Percentiles rank a stretch among this genome's conserved stretches.
phyloP scores from a whole-genome alignment of 768 basidiomycete genomes.

The Panaeolus papilionaceus region DNA sequence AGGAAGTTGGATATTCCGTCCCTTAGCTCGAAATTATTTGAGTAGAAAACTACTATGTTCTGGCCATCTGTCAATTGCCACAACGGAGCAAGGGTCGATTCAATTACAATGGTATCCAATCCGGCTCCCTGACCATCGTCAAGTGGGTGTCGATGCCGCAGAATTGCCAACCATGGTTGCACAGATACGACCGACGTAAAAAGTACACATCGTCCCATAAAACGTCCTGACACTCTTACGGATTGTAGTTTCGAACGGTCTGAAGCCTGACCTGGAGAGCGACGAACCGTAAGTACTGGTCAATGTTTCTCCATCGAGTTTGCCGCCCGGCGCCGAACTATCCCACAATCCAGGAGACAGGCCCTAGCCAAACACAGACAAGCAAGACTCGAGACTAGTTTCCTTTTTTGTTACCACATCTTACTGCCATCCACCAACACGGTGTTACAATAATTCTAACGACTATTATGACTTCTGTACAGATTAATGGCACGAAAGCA shows the following conservation, averaged over 20 bases:
- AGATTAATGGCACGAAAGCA: constrained; percentile 1
- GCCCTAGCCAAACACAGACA: not conserved
- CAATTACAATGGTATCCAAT: not conserved
- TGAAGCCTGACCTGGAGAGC: not conserved
- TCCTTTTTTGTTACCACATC: not conserved
- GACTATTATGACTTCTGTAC: constrained; percentile 1
- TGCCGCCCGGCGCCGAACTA: too few relatives aligned
- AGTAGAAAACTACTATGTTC: not conserved
- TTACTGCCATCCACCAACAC: not conserved
- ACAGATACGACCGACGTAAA: not conserved
- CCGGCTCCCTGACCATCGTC: too few relatives aligned
- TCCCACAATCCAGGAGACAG: too few relatives aligned
- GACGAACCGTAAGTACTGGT: too few relatives aligned
- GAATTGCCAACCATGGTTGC: not conserved
- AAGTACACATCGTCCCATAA: not conserved
- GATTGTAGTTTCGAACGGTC: not conserved
- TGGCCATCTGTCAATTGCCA: not conserved
- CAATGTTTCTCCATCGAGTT: not conserved
- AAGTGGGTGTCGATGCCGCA: too few relatives aligned
- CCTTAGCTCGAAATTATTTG: not conserved
- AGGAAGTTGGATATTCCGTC: not conserved
- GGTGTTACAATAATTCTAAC: not conserved
- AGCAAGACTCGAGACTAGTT: not conserved
- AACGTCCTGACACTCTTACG: not conserved
- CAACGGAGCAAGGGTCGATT: constrained; percentile 4